A percentile compares a stretch with the other conserved stretches of the same genome.
phyloP scores from a whole-genome alignment of 805 yeast species.

The Suhomyces xylopsoci region DNA sequence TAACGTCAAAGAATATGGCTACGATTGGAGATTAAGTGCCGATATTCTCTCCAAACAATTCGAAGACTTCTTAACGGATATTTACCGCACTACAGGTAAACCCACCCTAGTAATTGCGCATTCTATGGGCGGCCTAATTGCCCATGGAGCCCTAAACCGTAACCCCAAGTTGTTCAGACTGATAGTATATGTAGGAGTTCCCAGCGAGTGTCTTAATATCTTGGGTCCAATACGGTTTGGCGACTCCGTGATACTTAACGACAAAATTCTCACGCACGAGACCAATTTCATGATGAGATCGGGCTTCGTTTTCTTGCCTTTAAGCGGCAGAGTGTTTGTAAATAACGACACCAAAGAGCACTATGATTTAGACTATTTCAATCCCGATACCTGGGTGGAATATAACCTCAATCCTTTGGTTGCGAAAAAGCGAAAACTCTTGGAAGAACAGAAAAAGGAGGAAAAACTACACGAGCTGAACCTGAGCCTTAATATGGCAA shows the following conservation, averaged over 20 bases:
- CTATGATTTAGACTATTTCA: conserved; percentile 70
- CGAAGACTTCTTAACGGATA: conserved; percentile 41
- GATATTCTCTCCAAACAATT: conserved; percentile 54
- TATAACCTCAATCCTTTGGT: conserved; percentile 77
- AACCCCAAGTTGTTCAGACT: conserved; percentile 71
- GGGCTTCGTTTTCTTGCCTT: conserved; percentile 74
- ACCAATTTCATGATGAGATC: conserved; percentile 88
- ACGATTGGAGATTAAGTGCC: conserved; percentile 85
- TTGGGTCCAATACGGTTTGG: conserved; percentile 83
- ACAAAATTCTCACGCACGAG: conserved; percentile 72
- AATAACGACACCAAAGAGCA: conserved; percentile 56
- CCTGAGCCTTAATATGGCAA: background rate
- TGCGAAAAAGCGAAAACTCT: conserved; percentile 29
- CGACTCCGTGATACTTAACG: conserved; percentile 73
- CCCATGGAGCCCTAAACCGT: conserved; percentile 73
- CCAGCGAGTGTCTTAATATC: conserved; percentile 79
- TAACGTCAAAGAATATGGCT: conserved; percentile 73
- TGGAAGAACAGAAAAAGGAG: conserved; percentile 17
- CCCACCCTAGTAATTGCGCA: conserved; percentile 78
- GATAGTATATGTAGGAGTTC: conserved; percentile 77
- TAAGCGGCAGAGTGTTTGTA: conserved; percentile 69
- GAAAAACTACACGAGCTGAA: background rate
- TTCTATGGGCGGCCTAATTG: conserved; percentile 90
- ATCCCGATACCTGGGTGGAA: conserved; percentile 76
- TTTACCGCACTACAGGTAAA: conserved; percentile 49